Base-by-base conservation (phyloP, 805 yeast species). In the Candida maltosa region DNA sequence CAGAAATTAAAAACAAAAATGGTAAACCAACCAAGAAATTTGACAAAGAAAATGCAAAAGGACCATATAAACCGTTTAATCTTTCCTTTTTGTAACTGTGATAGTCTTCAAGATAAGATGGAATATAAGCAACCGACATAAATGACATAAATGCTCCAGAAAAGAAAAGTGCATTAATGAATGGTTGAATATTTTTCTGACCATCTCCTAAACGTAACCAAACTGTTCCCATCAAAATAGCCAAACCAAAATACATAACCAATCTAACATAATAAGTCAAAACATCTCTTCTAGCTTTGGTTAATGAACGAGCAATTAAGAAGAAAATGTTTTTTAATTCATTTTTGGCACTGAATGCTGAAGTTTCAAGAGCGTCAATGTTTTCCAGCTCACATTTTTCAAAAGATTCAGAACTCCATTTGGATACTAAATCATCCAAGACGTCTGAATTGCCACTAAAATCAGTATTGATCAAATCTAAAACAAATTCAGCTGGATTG, bases 101-200 rank as follows among this genome's bases (percentile, higher is more conserved):
- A 36, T 44, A 54, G 36, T 62, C 69, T 41, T 62, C 69, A 14
- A 64, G 40, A 38, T 51, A 62, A 7, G 70, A 52, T 10, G 69
- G 70, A 35, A 65, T 59, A 38, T 62, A 62, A 3, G 69, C 70
- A 22, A 64, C 70, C 2, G 67, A 51, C 70, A 64, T 64, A 40
- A 63, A 63, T n/a, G 67, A 62, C 69, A 63, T 64, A 44, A 65
- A 65, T 7, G 70, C 70, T n/a, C 68, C 69, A 12, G 64, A 58
- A 44, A 64, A 65, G 49, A 65, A 65, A 26, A 65, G 56, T 11
- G 66, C 69, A 33, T 52, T 54, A 32, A 53, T 58, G 9, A 60
- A 56, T 4, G 65, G 65, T 31, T 58, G 63, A 35, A 57, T 55
- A 34, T 56, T 44, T 3, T 51, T 52, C 27, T 55, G 58, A 17